These are phyloP conservation scores for Usnea hakonensis DNA, from an alignment of 495 filamentous ascomycete genomes.

Conservation along the genomic window DNA sequence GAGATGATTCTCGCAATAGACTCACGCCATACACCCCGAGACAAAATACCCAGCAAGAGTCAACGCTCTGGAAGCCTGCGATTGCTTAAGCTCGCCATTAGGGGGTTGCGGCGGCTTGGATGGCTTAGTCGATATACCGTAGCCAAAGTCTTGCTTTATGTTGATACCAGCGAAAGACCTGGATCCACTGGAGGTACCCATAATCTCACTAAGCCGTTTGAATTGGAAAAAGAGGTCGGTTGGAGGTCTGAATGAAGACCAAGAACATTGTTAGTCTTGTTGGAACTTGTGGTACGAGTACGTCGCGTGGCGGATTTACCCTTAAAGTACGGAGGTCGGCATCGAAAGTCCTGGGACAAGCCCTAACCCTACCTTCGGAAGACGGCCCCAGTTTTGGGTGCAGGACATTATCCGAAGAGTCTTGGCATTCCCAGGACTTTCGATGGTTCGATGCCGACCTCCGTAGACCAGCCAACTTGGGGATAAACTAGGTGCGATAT, in stretches of 20 bases:
- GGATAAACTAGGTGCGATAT: too few species aligned
- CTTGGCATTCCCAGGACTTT: too few species aligned
- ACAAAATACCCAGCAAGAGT: conserved; percentile 19
- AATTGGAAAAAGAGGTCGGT: not conserved
- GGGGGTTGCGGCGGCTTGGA: conserved; percentile 14
- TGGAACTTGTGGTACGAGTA: too few species aligned
- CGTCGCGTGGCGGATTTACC: too few species aligned
- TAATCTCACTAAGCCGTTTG: not conserved
- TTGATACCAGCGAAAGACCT: conserved; percentile 11
- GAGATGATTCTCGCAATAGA: not conserved
- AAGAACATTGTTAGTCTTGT: too few species aligned
- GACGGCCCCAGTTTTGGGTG: too few species aligned
- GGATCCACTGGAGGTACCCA: not conserved
- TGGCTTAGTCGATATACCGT: conserved; percentile 17
- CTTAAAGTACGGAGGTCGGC: too few species aligned
- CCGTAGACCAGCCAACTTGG: too few species aligned
- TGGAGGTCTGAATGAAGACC: not conserved
- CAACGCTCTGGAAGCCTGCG: conserved; percentile 24
- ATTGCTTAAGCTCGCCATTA: conserved; percentile 16
- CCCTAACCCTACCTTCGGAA: too few species aligned
- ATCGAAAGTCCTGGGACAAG: too few species aligned
- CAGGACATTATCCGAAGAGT: too few species aligned
- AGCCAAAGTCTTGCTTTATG: conserved; percentile 14
- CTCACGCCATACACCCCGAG: conserved; percentile 25
- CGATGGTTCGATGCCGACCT: too few species aligned